A percentile compares a stretch with the other conserved stretches of the same genome.
These are phyloP conservation scores for Entamoeba histolytica DNA, from an alignment of 208 protist species.

Conservation along the genomic window DNA sequence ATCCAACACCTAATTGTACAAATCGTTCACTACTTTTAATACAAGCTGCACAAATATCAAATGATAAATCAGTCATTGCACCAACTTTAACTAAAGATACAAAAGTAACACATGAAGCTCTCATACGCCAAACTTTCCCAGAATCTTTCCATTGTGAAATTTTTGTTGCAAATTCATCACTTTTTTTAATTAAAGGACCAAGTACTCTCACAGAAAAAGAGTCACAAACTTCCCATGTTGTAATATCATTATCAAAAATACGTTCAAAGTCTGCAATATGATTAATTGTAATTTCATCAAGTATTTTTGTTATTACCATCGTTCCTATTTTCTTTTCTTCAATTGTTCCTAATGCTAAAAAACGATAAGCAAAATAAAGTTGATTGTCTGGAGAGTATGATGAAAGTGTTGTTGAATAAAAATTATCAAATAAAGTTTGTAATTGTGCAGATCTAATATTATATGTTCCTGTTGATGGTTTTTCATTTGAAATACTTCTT, in stretches of 20 bases:
- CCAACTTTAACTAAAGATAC: background rate
- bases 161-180: background rate
- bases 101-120: background rate
- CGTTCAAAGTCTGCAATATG: background rate
- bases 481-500: background rate
- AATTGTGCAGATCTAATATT: background rate
- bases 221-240: background rate
- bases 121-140: background rate
- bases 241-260: background rate
- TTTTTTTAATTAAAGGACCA: background rate
- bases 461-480: background rate
- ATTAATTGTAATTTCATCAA: background rate
- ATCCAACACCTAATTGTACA: background rate
- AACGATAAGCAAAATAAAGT: background rate
- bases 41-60: background rate
- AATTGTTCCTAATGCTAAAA: background rate
- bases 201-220: background rate
- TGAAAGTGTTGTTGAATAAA: background rate
- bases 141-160: background rate
- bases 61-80: background rate
- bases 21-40: background rate
- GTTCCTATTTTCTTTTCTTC: background rate
- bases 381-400: background rate
- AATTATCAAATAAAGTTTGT: background rate
- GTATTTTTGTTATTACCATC: background rate